Percentiles rank a stretch among this genome's conserved stretches.
These are phyloP conservation scores for Aspergillus piperis DNA, from an alignment of 2,329 filamentous ascomycete genomes.

Conservation along the genomic window DNA sequence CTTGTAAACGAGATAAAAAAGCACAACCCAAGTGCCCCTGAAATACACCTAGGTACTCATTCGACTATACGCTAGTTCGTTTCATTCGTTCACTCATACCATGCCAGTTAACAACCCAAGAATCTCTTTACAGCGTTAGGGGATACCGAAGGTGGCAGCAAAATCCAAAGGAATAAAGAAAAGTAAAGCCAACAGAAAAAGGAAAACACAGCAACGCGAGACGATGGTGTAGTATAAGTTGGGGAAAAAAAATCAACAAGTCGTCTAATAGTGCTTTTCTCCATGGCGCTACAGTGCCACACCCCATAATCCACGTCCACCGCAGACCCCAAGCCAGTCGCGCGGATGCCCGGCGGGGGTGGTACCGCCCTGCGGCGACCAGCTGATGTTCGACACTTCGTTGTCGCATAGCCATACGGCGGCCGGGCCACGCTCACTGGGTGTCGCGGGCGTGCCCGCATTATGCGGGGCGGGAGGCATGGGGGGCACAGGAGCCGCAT, in stretches of 20 bases:
- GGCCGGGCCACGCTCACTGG: conserved; percentile 46
- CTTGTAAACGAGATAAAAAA: background rate
- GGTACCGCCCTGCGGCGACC: conserved; percentile 46
- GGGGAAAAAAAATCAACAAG: background rate
- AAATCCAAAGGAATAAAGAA: conserved; percentile 2
- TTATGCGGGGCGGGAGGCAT: conserved; percentile 38
- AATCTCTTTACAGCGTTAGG: conserved; percentile 14
- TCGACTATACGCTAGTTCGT: background rate
- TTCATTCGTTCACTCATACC: conserved; percentile 40
- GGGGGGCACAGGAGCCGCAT: conserved; percentile 51
- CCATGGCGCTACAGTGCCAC: conserved; percentile 38
- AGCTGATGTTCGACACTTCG: conserved; percentile 51
- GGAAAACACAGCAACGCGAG: conserved; percentile 1
- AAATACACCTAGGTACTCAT: background rate
- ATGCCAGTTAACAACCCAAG: conserved; percentile 18
- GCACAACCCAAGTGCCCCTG: background rate
- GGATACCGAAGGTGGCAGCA: conserved; percentile 1
- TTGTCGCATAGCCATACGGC: conserved; percentile 50
- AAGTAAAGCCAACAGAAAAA: conserved; percentile 14
- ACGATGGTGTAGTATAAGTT: conserved; percentile 1
- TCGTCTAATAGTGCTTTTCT: conserved; percentile 14
- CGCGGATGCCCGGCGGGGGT: conserved; percentile 35
- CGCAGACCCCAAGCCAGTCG: conserved; percentile 49
- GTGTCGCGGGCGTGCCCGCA: conserved; percentile 30
- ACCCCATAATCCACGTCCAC: conserved; percentile 48